Evolutionary conservation across 2,329 filamentous ascomycete genomes (phyloP).

Genomic region (Colletotrichum coccodes): DNA sequence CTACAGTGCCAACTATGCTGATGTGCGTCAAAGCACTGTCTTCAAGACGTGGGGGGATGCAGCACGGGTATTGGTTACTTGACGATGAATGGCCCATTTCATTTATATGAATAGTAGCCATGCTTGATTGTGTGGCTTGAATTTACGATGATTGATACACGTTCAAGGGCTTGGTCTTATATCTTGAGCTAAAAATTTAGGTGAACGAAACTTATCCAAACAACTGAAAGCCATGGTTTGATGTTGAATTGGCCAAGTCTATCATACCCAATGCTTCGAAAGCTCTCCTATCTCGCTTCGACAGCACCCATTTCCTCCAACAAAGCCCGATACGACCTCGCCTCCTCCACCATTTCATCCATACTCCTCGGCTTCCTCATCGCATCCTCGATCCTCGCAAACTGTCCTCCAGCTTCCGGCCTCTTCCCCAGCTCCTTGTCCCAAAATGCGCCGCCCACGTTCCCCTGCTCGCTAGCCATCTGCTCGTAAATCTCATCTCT

Average conservation of each 20-base stretch:
- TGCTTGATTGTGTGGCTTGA: too few species aligned
- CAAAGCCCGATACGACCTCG: conserved; percentile 69
- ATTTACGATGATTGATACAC: too few species aligned
- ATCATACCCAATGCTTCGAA: too few species aligned
- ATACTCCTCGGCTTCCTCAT: conserved; percentile 72
- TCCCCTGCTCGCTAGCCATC: conserved; percentile 86
- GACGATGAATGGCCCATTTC: background rate
- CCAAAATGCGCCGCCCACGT: conserved; percentile 78
- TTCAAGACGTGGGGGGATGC: background rate
- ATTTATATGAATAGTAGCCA: too few species aligned
- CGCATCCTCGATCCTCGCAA: conserved; percentile 78
- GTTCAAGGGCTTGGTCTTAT: too few species aligned
- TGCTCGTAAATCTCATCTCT: conserved; percentile 82
- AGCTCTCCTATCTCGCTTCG: conserved; percentile 5
- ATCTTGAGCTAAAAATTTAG: too few species aligned
- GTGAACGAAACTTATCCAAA: too few species aligned
- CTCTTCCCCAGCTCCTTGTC: conserved; percentile 53
- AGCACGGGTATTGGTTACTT: background rate
- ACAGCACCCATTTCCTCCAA: conserved; percentile 53
- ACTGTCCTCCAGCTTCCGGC: conserved; percentile 63
- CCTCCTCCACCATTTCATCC: conserved; percentile 85
- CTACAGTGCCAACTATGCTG: background rate
- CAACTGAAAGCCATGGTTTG: too few species aligned
- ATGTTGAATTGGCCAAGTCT: too few species aligned
- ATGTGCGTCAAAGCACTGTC: background rate